Conservation (phyloP, 225 moss, liverwort and hornwort genomes). For the Physcomitrium patens region DNA sequence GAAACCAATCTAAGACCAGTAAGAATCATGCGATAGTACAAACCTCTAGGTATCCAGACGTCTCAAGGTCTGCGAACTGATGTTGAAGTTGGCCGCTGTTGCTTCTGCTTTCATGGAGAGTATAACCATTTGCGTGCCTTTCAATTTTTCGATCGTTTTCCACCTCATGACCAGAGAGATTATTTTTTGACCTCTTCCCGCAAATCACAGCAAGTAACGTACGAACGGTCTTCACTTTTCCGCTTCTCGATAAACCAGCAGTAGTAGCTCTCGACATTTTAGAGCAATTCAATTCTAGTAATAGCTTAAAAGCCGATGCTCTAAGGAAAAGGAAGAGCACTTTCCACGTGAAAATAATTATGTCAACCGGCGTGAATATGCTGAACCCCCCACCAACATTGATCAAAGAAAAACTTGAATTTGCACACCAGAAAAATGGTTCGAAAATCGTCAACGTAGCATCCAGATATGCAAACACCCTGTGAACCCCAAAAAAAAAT, state of each 20-base stretch:
- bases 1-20: neutral
- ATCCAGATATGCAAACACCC: slow-evolving; percentile 18
- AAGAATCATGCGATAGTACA: neutral
- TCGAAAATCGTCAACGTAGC: slow-evolving; percentile 5
- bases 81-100: slow-evolving; percentile 43
- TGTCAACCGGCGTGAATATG: neutral
- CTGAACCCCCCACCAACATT: slow-evolving; percentile 8
- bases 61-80: slow-evolving; percentile 59
- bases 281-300: slow-evolving; percentile 23
- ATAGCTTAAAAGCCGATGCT: neutral
- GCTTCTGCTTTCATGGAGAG: slow-evolving; percentile 37
- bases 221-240: slow-evolving; percentile 52
- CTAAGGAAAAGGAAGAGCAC: neutral
- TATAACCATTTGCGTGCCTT: slow-evolving; percentile 43
- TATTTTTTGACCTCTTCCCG: slow-evolving; percentile 34
- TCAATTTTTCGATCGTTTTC: slow-evolving; percentile 42
- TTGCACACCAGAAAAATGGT: neutral
- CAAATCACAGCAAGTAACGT: slow-evolving; percentile 57
- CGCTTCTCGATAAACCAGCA: slow-evolving; percentile 57
- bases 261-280: slow-evolving; percentile 61
- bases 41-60: slow-evolving; percentile 58
- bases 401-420: slow-evolving; percentile 6
- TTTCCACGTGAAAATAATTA: neutral
- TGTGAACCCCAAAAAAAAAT: slow-evolving; percentile 17
- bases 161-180: slow-evolving; percentile 30